Base-by-base conservation (phyloP, 2,329 filamentous ascomycete genomes). In the Stemphylium lycopersici region DNA sequence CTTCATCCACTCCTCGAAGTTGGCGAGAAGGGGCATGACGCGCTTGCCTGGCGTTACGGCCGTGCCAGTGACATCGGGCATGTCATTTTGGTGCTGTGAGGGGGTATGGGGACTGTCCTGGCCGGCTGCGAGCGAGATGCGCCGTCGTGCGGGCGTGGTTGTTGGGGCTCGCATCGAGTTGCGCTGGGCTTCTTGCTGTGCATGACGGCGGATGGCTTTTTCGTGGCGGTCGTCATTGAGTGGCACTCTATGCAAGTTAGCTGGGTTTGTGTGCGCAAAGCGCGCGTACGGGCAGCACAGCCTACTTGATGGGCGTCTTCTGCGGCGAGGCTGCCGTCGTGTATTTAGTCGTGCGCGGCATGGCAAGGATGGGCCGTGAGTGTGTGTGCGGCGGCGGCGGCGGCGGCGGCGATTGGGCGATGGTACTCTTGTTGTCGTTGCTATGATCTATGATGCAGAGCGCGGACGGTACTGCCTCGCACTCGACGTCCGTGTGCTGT, bases 1-100 rank as follows among this genome's bases (percentile, higher is more conserved):
- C 83, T 98, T 99, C 92, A 99, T 98, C 95, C 93, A 98, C 75
- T 99, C 95, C 76, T 99, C 95, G 68, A 98, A 99, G 77, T 99
- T 99, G 70, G 95, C 95, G 49, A 99, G 81, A 66, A 99, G 90
- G 1, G 95, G 95, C 24, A 96, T 66, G 31, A 69, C 91, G 57
- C 93, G 90, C 83, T 96, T 96, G 89, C 96, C 93, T 48, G 93
- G 95, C 55, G 95, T 97, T 48, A 96, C 89, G 33, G 89, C 90
- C 59, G 82, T 86, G 29, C 90, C 89, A 54, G 85, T 86, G 40
- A 90, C 88, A 55, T 74, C 70, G 33, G 76, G 77, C 67, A 87
- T 83, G 59, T 87, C 80, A 55, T 86, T 86, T 45, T 72, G 56
- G 51, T 75, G 67, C 43, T 71, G 63, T 2, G 60, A 56, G 56